Conservation (phyloP, 495 filamentous ascomycete genomes). For the Trichodelitschia bisporula region DNA sequence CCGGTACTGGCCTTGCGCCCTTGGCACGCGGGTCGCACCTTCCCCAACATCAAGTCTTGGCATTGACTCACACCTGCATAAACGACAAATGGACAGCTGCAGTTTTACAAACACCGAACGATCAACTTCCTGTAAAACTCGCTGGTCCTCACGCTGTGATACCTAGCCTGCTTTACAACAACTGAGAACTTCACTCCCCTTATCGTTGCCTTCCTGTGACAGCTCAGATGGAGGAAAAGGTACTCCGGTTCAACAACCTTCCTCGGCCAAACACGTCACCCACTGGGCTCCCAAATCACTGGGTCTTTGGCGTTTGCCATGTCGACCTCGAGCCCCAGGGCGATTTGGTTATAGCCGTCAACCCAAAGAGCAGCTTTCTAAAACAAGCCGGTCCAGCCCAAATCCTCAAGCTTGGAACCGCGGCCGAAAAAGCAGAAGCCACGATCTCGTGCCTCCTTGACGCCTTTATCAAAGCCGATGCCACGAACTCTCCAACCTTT, state of each 20-base stretch:
- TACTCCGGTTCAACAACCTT: not conserved
- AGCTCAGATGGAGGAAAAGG: no score
- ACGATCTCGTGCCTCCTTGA: not conserved
- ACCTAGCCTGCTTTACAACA: no score
- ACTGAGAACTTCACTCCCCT: no score
- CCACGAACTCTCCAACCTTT: not conserved
- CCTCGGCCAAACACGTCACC: not conserved
- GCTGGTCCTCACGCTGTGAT: no score
- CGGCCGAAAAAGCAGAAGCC: not conserved
- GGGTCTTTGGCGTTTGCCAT: not conserved
- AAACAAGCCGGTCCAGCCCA: not conserved
- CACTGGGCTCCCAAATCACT: not conserved
- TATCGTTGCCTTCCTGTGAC: no score
- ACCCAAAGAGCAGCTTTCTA: not conserved
- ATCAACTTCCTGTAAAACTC: no score
- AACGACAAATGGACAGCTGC: no score
- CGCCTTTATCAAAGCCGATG: not conserved
- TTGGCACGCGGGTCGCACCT: no score
- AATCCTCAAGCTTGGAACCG: not conserved
- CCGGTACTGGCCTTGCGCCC: no score
- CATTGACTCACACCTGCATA: no score
- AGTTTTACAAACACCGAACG: no score
- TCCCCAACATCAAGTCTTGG: no score
- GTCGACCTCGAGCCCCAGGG: not conserved
- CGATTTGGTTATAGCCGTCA: not conserved